These are phyloP conservation scores for Claviceps sp. DNA, from an alignment of 2,329 filamentous ascomycete species.

Conservation along the genomic window DNA sequence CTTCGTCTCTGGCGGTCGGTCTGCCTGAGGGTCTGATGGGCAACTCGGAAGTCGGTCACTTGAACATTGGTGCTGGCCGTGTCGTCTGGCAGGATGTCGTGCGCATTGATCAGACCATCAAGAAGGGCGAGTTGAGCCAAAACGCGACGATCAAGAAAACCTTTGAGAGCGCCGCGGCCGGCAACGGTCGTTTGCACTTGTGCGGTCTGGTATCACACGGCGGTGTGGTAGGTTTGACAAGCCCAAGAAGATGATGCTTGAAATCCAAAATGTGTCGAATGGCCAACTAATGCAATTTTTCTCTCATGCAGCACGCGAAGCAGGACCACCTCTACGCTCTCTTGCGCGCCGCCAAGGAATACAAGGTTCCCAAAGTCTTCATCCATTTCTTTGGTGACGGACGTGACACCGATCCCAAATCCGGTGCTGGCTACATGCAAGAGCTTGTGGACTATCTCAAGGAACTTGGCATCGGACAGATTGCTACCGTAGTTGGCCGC, in stretches of 20 bases:
- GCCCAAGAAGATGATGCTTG: slow-evolving; percentile 15
- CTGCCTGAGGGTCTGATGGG: slow-evolving; percentile 96
- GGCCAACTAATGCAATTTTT: neutral
- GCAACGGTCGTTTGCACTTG: slow-evolving; percentile 85
- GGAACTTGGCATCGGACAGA: slow-evolving; percentile 74
- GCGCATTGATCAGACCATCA: slow-evolving; percentile 85
- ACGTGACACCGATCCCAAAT: slow-evolving; percentile 96
- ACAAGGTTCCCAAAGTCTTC: slow-evolving; percentile 78
- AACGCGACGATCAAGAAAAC: slow-evolving; percentile 64
- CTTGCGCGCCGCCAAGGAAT: slow-evolving; percentile 78
- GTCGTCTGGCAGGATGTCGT: slow-evolving; percentile 99
- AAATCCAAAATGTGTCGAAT: neutral
- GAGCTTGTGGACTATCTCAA: slow-evolving; percentile 67
- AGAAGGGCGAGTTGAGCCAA: slow-evolving; percentile 66
- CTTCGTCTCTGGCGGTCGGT: slow-evolving; percentile 88
- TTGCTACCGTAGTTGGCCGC: slow-evolving; percentile 85
- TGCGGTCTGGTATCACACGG: slow-evolving; percentile 88
- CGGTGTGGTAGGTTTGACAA: slow-evolving; percentile 52
- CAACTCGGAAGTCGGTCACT: slow-evolving; percentile 94
- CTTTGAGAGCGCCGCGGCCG: slow-evolving; percentile 68
- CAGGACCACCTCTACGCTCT: slow-evolving; percentile 85
- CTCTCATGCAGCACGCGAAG: slow-evolving; percentile 58
- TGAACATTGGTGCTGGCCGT: slow-evolving; percentile 95
- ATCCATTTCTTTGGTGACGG: slow-evolving; percentile 99
- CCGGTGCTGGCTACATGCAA: slow-evolving; percentile 75